phyloP scores from a whole-genome alignment of 805 yeast species.

The Wickerhamomyces pijperi region DNA sequence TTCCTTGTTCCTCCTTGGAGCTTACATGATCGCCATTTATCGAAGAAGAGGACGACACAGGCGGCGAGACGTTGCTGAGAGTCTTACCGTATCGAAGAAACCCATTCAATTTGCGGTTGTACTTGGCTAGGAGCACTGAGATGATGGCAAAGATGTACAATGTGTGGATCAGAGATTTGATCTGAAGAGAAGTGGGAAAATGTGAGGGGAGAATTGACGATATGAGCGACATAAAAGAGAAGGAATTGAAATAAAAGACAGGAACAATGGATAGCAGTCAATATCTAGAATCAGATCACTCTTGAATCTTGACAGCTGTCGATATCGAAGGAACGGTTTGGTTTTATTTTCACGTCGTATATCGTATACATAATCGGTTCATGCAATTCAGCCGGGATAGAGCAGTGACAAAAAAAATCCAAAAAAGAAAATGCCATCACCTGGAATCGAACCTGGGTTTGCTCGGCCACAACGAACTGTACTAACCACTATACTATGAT shows the following conservation, averaged over 20 bases:
- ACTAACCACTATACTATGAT: slow-evolving; percentile 55
- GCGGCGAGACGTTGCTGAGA: slow-evolving; percentile 1
- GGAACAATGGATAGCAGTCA: no score
- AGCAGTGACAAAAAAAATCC: slow-evolving; percentile 1
- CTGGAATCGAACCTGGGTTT: slow-evolving; percentile 70
- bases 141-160: slow-evolving; percentile 4
- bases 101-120: slow-evolving; percentile 19
- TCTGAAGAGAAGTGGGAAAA: slow-evolving; percentile 11
- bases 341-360: no score
- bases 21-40: background rate
- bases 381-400: no score
- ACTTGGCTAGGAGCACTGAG: slow-evolving; percentile 23
- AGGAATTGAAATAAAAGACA: no score
- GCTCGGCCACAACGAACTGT: slow-evolving; percentile 66
- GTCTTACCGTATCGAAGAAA: slow-evolving; percentile 39
- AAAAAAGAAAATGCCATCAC: slow-evolving; percentile 41
- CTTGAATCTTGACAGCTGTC: no score
- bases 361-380: no score
- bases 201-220: background rate
- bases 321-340: no score
- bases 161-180: slow-evolving; percentile 5
- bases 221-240: background rate
- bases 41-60: background rate
- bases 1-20: background rate
- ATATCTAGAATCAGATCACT: no score